These are phyloP conservation scores for Solanum pennellii DNA, from an alignment of 257 asterid species.

Conservation along the genomic window DNA sequence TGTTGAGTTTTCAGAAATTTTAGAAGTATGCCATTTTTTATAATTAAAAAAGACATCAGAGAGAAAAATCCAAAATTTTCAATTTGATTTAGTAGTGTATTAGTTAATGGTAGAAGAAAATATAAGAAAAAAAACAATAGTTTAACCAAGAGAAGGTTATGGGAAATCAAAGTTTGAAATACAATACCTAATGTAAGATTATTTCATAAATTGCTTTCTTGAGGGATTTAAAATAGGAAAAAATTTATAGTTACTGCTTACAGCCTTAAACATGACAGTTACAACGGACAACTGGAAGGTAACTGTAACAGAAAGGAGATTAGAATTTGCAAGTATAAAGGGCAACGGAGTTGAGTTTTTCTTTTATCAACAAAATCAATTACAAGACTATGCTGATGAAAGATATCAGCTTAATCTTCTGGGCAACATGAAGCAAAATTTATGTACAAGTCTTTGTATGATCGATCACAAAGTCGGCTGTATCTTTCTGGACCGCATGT, in stretches of 20 bases:
- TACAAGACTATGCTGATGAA: neutral
- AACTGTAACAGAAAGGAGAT: neutral
- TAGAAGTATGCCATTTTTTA: neutral
- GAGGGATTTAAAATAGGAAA: too few relatives aligned
- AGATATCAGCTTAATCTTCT: conserved; percentile 9
- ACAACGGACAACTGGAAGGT: neutral
- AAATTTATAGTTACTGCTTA: neutral
- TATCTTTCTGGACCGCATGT: conserved; percentile 63
- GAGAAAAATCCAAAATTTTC: neutral
- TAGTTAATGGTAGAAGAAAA: neutral
- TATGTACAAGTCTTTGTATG: conserved; percentile 34
- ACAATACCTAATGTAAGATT: neutral
- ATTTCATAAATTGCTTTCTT: too few relatives aligned
- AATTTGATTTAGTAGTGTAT: neutral
- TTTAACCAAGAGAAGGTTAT: neutral
- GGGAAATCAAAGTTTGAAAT: neutral
- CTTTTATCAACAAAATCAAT: conserved; percentile 14
- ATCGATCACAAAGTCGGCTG: conserved; percentile 38
- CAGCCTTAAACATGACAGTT: neutral
- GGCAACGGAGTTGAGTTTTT: neutral
- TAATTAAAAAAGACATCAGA: neutral
- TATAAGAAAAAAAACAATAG: neutral
- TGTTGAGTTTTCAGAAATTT: neutral
- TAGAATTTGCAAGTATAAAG: neutral
- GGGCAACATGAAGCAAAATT: conserved; percentile 3